phyloP scores from a whole-genome alignment of 257 asterid genomes.

The Salvia rosmarinus region DNA sequence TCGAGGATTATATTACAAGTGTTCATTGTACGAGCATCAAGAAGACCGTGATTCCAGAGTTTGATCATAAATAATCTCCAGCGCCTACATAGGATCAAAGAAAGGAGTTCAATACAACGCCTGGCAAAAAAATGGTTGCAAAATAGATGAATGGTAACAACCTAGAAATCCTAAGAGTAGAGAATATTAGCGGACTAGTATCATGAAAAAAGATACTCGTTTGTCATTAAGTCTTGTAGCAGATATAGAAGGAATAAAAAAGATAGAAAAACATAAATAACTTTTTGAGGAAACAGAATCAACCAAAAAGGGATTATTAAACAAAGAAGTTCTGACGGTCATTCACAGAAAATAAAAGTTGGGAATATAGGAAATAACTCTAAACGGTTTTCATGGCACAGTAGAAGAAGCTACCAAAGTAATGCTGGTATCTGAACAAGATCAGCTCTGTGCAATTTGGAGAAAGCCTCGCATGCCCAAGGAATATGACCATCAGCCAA shows the following conservation, averaged over 20 bases:
- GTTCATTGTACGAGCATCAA: constrained; percentile 83
- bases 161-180: not conserved
- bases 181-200: not conserved
- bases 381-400: not conserved
- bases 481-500: constrained; percentile 97
- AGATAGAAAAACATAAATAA: not conserved
- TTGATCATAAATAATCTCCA: constrained; percentile 94
- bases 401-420: constrained; percentile 61
- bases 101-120: constrained; percentile 13
- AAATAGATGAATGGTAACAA: not conserved
- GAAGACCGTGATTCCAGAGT: constrained; percentile 94
- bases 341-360: not conserved
- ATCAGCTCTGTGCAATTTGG: constrained; percentile 69
- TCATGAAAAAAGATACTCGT: not conserved
- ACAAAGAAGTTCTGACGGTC: not conserved
- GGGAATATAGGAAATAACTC: not conserved
- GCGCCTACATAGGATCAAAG: constrained; percentile 58
- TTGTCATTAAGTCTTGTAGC: not conserved
- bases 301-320: not conserved
- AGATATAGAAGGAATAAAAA: not conserved
- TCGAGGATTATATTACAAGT: constrained; percentile 66
- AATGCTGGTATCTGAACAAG: constrained; percentile 65
- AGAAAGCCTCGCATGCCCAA: constrained; percentile 98
- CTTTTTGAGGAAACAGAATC: not conserved
- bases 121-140: not conserved